A percentile compares a stretch with the other conserved stretches of the same genome.
phyloP scores from a whole-genome alignment of 2,329 filamentous ascomycete genomes.

The Trichophyton mentagrophytes region DNA sequence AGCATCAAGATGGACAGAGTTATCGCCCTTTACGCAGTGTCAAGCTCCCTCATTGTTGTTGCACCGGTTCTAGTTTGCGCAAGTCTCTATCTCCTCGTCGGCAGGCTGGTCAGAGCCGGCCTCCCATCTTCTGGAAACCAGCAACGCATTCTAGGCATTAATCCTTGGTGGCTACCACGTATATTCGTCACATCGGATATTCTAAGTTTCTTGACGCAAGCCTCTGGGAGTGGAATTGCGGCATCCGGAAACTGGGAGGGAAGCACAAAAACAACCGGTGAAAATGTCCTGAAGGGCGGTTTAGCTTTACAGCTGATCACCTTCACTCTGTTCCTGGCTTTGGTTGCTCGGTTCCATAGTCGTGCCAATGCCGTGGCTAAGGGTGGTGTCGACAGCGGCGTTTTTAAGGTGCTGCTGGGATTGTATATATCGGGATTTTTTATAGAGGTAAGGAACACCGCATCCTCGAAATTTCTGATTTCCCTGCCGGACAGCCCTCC shows the following conservation, averaged over 20 bases:
- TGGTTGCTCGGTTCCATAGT: slow-evolving; percentile 30
- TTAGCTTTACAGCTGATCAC: slow-evolving; percentile 31
- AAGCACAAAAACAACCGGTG: slow-evolving; percentile 25
- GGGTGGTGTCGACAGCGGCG: slow-evolving; percentile 21
- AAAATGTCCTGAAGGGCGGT: slow-evolving; percentile 33
- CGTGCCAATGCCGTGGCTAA: slow-evolving; percentile 17
- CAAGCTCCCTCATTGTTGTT: slow-evolving; percentile 34
- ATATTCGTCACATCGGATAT: slow-evolving; percentile 38
- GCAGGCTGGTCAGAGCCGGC: slow-evolving; percentile 33
- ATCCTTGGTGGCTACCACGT: slow-evolving; percentile 30
- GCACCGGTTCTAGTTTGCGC: slow-evolving; percentile 40
- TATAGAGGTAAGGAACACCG: slow-evolving; percentile 32
- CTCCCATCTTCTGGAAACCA: slow-evolving; percentile 19
- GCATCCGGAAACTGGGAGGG: slow-evolving; percentile 35
- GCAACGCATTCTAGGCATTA: slow-evolving; percentile 28
- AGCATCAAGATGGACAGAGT: slow-evolving; percentile 25
- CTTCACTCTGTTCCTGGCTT: slow-evolving; percentile 31
- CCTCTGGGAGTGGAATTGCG: slow-evolving; percentile 34
- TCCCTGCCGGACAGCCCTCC: neutral
- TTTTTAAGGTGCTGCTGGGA: slow-evolving; percentile 30
- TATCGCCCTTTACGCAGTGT: slow-evolving; percentile 30
- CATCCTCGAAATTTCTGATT: neutral
- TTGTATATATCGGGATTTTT: slow-evolving; percentile 35
- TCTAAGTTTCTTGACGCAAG: slow-evolving; percentile 35
- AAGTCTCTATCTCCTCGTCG: slow-evolving; percentile 41